Conservation (phyloP, 352 stramenopile genomes). For the Phytophthora pseudosyringae region DNA sequence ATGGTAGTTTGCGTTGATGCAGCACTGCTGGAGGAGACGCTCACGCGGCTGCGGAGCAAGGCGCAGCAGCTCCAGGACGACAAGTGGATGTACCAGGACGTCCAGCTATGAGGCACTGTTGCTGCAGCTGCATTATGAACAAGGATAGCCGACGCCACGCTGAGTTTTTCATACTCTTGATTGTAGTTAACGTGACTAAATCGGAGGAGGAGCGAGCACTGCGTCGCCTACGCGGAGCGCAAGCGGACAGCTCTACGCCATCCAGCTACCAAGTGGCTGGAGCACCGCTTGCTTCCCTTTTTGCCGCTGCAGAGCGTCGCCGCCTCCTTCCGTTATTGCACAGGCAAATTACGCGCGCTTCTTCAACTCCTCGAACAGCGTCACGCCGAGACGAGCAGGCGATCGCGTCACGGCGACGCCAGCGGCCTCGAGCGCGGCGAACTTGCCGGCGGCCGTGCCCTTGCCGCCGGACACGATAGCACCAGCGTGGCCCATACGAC, state of each 20-base stretch:
- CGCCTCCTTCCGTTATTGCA: conserved; percentile 20
- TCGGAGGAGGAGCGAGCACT: conserved; percentile 5
- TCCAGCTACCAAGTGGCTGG: conserved; percentile 44
- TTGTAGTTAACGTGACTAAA: conserved; percentile 47
- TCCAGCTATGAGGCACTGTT: conserved; percentile 42
- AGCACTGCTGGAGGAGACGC: conserved; percentile 67
- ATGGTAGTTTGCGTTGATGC: conserved; percentile 4
- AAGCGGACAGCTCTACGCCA: conserved; percentile 17
- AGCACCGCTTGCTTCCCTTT: conserved; percentile 3
- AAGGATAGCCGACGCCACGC: not conserved
- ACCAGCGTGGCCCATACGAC: conserved; percentile 99
- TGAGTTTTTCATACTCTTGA: conserved; percentile 30
- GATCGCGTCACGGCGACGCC: conserved; percentile 97
- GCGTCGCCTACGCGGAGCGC: conserved; percentile 4
- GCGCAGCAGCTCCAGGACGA: conserved; percentile 66
- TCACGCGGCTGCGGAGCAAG: conserved; percentile 58
- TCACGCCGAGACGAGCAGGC: conserved; percentile 95
- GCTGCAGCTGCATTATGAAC: not conserved
- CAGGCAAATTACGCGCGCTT: conserved; percentile 53
- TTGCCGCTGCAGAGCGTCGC: conserved; percentile 7
- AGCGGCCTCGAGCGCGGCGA: conserved; percentile 95
- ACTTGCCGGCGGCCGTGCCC: conserved; percentile 98
- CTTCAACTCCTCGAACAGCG: conserved; percentile 97
- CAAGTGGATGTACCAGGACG: conserved; percentile 81
- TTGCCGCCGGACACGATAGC: conserved; percentile 99